Evolutionary conservation across 139 green algal genomes (phyloP).

Genomic region (Dunaliella sp.): DNA sequence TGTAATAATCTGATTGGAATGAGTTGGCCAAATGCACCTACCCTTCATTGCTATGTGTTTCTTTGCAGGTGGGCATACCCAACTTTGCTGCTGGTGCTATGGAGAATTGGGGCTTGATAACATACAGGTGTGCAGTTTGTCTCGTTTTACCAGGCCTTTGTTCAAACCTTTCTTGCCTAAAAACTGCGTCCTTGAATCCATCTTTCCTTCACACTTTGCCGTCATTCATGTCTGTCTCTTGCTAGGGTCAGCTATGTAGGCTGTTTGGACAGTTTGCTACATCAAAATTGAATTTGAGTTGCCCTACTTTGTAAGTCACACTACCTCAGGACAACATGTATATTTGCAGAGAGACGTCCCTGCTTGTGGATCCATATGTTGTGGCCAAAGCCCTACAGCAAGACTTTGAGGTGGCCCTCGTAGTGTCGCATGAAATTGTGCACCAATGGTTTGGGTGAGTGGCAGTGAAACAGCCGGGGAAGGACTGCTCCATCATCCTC

Average conservation of each 20-base stretch:
- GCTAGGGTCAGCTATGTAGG: neutral
- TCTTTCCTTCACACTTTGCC: neutral
- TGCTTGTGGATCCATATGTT: constrained; percentile 58
- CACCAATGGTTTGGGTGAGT: constrained; percentile 35
- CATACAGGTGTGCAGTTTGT: constrained; percentile 28
- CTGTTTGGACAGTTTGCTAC: neutral
- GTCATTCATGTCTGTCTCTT: neutral
- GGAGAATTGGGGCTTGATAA: constrained; percentile 92
- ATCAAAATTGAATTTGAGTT: too few relatives aligned
- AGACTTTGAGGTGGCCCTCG: neutral
- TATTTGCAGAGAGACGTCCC: constrained; percentile 60
- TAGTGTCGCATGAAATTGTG: constrained; percentile 30
- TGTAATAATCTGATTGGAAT: too few relatives aligned
- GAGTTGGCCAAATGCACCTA: too few relatives aligned
- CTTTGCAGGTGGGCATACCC: constrained; percentile 72
- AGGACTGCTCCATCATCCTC: too few relatives aligned
- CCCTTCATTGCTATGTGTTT: neutral
- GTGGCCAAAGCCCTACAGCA: constrained; percentile 25
- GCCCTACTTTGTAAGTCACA: too few relatives aligned
- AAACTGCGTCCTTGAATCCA: neutral
- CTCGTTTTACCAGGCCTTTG: neutral
- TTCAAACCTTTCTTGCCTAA: neutral
- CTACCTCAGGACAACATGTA: too few relatives aligned
- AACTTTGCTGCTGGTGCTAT: constrained; percentile 90
- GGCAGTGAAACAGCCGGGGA: neutral